Evolutionary conservation across 768 basidiomycete genomes (phyloP), one percentile per base, ranked within the genome.

Genomic region (Exidia glandulosa): DNA sequence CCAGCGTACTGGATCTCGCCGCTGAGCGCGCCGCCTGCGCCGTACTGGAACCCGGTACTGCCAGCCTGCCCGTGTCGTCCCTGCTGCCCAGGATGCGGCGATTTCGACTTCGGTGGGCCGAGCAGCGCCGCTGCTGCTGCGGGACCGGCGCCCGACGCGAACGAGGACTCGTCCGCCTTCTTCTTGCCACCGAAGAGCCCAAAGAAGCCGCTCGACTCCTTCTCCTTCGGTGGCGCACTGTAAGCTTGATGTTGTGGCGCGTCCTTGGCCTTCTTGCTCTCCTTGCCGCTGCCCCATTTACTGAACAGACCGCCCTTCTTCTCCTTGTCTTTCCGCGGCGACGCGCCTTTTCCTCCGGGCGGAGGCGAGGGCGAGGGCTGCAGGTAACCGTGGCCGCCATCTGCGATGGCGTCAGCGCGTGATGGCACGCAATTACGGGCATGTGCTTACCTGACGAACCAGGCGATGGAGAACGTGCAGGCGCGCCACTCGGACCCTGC

Each of bases 81-180:
- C 19, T 54, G 14, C 27, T 25, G 50, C 50, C 12, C 6, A 33
- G 56, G 62, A 3, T 70, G 69, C 13, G 76, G 73, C 71, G 89
- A 91, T 13, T 87, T 84, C 6, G 87, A 86, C 71, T 89, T 93
- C 45, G 89, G 88, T 5, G 84, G 79, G 23, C 91, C 92, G 5
- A 96, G 82, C 7, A 94, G 76, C 3, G 92, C 91, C 32, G 88
- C 86, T 2, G 94, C 94, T 0, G 91, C 82, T 64, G 94, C 91
- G 31, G 90, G 85, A 37, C 90, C 92, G 23, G 83, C 77, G n/a
- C 75, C 73, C 25, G 68, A 63, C 76, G 61, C 63, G 67, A 68
- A 56, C 64, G 69, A 54, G 77, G 70, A 14, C 75, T 70, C 48
- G 94, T 90, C 45, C 65, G 85, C 85, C 79, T 94, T 96, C 79